Conservation (phyloP, 2,329 filamentous ascomycete species). For the Cadophora sp. region DNA sequence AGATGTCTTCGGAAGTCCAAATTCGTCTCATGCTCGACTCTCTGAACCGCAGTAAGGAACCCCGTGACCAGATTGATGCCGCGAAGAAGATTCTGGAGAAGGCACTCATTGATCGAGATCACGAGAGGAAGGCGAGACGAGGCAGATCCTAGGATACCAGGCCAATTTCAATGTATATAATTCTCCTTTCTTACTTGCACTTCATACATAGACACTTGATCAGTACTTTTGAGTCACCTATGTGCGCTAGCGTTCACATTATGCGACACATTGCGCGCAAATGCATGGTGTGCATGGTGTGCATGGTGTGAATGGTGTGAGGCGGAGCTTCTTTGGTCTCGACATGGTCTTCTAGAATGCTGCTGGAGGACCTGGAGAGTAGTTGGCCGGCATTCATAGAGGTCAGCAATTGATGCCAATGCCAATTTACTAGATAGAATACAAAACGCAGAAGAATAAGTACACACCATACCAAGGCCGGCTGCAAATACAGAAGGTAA, state of each 20-base stretch:
- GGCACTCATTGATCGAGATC: conserved; percentile 14
- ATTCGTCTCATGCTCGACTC: conserved; percentile 68
- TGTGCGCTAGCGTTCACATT: neutral
- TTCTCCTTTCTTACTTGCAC: neutral
- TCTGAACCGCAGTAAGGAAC: conserved; percentile 64
- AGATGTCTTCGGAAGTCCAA: conserved; percentile 67
- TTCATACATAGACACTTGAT: neutral
- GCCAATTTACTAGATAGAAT: too few species aligned
- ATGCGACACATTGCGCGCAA: neutral
- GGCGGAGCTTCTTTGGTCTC: too few species aligned
- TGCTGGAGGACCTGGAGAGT: too few species aligned
- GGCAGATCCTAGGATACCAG: neutral
- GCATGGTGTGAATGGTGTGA: neutral
- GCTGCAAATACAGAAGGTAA: too few species aligned
- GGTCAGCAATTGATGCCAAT: too few species aligned
- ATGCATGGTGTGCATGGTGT: neutral
- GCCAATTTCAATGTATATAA: neutral
- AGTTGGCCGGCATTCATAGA: too few species aligned
- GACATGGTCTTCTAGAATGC: too few species aligned
- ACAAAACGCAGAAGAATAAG: too few species aligned
- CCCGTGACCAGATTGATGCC: conserved; percentile 55
- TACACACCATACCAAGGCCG: too few species aligned
- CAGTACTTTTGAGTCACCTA: neutral
- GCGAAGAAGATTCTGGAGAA: conserved; percentile 17
- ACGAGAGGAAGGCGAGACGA: conserved; percentile 4